Evolutionary conservation across 2,329 filamentous ascomycete genomes (phyloP).

Genomic region (Mycocentrospora acerina): DNA sequence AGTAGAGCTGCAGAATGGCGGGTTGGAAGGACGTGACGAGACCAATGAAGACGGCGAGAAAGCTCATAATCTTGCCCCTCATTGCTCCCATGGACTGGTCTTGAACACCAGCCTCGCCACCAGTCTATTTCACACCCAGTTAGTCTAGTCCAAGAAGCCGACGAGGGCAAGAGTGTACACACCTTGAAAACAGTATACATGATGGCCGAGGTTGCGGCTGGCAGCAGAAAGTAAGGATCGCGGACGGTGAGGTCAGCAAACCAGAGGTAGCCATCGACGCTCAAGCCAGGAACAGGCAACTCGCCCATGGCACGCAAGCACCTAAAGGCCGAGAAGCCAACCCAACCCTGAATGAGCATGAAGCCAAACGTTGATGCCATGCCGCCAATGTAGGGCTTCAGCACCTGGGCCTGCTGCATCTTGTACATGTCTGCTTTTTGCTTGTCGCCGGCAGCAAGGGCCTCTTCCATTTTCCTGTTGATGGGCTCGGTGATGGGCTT

Average conservation of each 20-base stretch:
- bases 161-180: slow-evolving; percentile 30
- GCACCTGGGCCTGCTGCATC: slow-evolving; percentile 53
- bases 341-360: slow-evolving; percentile 62
- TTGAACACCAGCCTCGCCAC: slow-evolving; percentile 52
- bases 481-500: slow-evolving; percentile 59
- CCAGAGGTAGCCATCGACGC: slow-evolving; percentile 73
- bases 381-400: slow-evolving; percentile 40
- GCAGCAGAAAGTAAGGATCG: slow-evolving; percentile 79
- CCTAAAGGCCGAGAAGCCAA: slow-evolving; percentile 81
- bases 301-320: slow-evolving; percentile 71
- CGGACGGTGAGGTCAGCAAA: slow-evolving; percentile 71
- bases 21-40: slow-evolving; percentile 58
- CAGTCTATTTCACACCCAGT: slow-evolving; percentile 39
- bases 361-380: slow-evolving; percentile 51
- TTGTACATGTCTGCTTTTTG: slow-evolving; percentile 38
- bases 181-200: slow-evolving; percentile 63
- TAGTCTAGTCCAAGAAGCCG: slow-evolving; percentile 16
- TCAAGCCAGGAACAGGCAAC: slow-evolving; percentile 78
- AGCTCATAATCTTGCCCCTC: slow-evolving; percentile 47
- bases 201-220: slow-evolving; percentile 58
- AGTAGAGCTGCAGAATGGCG: slow-evolving; percentile 63
- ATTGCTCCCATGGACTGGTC: slow-evolving; percentile 16
- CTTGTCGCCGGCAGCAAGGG: slow-evolving; percentile 49
- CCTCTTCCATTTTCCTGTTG: slow-evolving; percentile 55
- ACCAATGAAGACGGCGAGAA: slow-evolving; percentile 57